A percentile compares a stretch with the other conserved stretches of the same genome.
Evolutionary conservation across 2,329 filamentous ascomycete species (phyloP).

Genomic region (Thelonectria discophora): DNA sequence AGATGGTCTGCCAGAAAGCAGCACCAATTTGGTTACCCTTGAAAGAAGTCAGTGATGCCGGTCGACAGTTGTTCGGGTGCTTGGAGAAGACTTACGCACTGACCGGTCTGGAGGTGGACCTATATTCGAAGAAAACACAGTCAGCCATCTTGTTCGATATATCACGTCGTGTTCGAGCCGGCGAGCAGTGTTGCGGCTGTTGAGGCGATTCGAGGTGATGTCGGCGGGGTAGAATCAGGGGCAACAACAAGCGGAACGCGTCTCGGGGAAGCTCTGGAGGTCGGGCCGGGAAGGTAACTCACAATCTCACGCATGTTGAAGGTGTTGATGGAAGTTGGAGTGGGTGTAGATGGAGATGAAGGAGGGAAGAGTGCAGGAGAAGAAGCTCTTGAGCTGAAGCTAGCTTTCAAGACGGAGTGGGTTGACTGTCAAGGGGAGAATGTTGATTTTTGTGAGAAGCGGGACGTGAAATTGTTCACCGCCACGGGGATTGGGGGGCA

Average conservation of each 20-base stretch:
- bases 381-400: slow-evolving; percentile 46
- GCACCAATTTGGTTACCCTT: slow-evolving; percentile 99
- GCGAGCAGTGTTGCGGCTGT: slow-evolving; percentile 26
- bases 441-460: slow-evolving; percentile 51
- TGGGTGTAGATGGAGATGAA: slow-evolving; percentile 36
- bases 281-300: slow-evolving; percentile 18
- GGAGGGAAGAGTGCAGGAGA: slow-evolving; percentile 37
- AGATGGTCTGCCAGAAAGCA: slow-evolving; percentile 96
- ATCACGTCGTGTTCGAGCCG: slow-evolving; percentile 21
- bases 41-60: slow-evolving; percentile 50
- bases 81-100: slow-evolving; percentile 77
- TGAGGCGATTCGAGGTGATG: slow-evolving; percentile 32
- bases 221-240: slow-evolving; percentile 52
- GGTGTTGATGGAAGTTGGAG: slow-evolving; percentile 31
- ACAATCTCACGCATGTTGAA: slow-evolving; percentile 62
- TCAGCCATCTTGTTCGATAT: slow-evolving; percentile 59
- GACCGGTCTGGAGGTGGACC: slow-evolving; percentile 99
- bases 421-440: slow-evolving; percentile 40
- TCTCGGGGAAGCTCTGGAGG: slow-evolving; percentile 38
- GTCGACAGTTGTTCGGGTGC: neutral
- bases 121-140: slow-evolving; percentile 67
- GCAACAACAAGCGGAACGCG: slow-evolving; percentile 51
- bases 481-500: slow-evolving; percentile 38
- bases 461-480: slow-evolving; percentile 48
- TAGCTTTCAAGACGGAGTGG: slow-evolving; percentile 48